These are phyloP conservation scores for Leptographium lundbergii DNA, from an alignment of 2,329 filamentous ascomycete genomes.

Conservation along the genomic window DNA sequence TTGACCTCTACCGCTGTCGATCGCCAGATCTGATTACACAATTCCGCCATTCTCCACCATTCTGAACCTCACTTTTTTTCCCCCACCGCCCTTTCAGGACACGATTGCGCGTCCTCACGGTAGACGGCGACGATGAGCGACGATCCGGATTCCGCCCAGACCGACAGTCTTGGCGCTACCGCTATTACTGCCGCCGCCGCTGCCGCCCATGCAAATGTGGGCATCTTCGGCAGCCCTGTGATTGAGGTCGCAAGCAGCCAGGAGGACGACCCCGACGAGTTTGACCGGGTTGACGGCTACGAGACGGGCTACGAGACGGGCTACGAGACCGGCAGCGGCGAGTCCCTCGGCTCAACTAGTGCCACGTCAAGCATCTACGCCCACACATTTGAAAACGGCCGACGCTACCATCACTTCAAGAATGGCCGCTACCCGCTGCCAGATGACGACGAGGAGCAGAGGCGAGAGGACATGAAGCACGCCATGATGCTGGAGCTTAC, in stretches of 20 bases:
- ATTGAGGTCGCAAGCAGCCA: slow-evolving; percentile 10
- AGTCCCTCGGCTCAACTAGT: slow-evolving; percentile 9
- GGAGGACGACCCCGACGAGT: slow-evolving; percentile 12
- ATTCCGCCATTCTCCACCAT: too few species aligned
- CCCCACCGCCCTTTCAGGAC: too few species aligned
- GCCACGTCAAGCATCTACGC: slow-evolving; percentile 16
- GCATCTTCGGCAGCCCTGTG: background rate
- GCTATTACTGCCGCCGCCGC: too few species aligned
- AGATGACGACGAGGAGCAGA: slow-evolving; percentile 33
- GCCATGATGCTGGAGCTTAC: slow-evolving; percentile 32
- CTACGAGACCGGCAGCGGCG: slow-evolving; percentile 12
- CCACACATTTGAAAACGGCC: slow-evolving; percentile 20
- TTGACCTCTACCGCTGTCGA: background rate
- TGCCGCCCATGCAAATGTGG: background rate
- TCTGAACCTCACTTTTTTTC: too few species aligned
- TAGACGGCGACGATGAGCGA: background rate
- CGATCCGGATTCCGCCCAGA: background rate
- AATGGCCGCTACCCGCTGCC: slow-evolving; percentile 18
- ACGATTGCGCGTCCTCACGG: background rate
- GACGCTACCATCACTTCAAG: slow-evolving; percentile 19
- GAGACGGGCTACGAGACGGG: slow-evolving; percentile 13
- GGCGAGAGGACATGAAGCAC: slow-evolving; percentile 32
- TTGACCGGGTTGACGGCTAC: slow-evolving; percentile 12
- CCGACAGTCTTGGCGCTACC: background rate
- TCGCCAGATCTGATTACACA: background rate